Conservation (phyloP, 2,329 filamentous ascomycete genomes). For the Ophiostoma novo-ulmi region DNA sequence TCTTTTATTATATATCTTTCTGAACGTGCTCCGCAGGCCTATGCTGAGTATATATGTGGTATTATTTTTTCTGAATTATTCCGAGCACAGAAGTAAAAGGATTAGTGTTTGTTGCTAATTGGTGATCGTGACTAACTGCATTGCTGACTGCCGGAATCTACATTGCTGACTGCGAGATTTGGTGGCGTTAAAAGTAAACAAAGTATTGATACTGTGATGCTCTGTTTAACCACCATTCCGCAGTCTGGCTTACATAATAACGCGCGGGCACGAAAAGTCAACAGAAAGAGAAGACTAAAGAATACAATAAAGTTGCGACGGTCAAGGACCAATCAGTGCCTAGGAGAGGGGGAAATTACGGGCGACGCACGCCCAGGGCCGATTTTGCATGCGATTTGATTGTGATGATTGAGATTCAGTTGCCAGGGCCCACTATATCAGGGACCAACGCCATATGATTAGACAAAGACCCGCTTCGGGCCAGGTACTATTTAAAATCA, state of each 20-base stretch:
- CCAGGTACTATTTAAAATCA: slow-evolving; percentile 10
- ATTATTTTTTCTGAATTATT: no score
- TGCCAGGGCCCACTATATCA: not conserved
- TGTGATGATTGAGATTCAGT: not conserved
- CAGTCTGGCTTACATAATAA: not conserved
- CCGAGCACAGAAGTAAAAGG: not conserved
- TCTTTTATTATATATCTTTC: not conserved
- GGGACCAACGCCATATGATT: not conserved
- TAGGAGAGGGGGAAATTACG: slow-evolving; percentile 12
- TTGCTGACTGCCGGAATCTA: not conserved
- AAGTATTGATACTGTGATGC: not conserved
- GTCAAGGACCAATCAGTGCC: not conserved
- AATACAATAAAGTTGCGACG: not conserved
- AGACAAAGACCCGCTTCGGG: not conserved
- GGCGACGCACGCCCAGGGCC: slow-evolving; percentile 7
- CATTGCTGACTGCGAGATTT: not conserved
- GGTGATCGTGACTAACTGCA: not conserved
- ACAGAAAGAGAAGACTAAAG: not conserved
- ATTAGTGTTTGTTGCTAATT: not conserved
- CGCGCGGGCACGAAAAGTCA: not conserved
- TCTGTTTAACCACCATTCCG: not conserved
- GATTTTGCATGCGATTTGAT: not conserved
- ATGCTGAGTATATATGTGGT: no score
- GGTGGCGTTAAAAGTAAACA: not conserved
- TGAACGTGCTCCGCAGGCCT: no score